A percentile compares a stretch with the other conserved stretches of the same genome.
These are phyloP conservation scores for Aspergillus biplanus DNA, from an alignment of 495 filamentous ascomycete species.

Conservation along the genomic window DNA sequence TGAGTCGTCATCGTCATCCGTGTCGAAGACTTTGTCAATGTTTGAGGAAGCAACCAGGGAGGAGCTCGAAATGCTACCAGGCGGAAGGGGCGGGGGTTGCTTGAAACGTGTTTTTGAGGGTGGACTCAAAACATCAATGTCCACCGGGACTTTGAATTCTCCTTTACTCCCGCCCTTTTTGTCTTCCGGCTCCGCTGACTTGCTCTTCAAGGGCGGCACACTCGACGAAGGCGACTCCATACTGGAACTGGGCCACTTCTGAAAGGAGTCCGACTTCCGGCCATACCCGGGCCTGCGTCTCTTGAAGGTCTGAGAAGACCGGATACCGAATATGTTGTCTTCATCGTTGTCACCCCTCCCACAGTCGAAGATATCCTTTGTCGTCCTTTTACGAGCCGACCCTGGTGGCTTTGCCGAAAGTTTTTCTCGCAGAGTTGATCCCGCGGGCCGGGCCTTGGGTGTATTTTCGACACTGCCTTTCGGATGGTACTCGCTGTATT, in stretches of 20 bases:
- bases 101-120: conserved; percentile 30
- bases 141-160: conserved; percentile 35
- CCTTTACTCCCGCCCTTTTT: conserved; percentile 17
- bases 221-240: conserved; percentile 18
- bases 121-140: conserved; percentile 28
- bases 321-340: conserved; percentile 20
- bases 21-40: conserved; percentile 22
- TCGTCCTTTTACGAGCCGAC: conserved; percentile 20
- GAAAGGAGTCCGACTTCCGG: conserved; percentile 8
- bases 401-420: conserved; percentile 14
- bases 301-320: conserved; percentile 30
- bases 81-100: conserved; percentile 27
- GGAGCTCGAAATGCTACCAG: conserved; percentile 27
- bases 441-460: conserved; percentile 16
- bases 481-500: conserved; percentile 5
- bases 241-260: conserved; percentile 20
- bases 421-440: conserved; percentile 32
- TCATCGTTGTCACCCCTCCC: conserved; percentile 23
- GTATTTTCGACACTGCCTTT: conserved; percentile 19
- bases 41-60: conserved; percentile 27
- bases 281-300: conserved; percentile 17
- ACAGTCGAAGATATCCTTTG: conserved; percentile 13
- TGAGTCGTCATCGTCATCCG: conserved; percentile 30
- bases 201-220: conserved; percentile 10
- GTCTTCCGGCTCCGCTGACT: conserved; percentile 10